Conservation (phyloP, 31 red algal species). For the Odonthalia washingtoniensis region DNA sequence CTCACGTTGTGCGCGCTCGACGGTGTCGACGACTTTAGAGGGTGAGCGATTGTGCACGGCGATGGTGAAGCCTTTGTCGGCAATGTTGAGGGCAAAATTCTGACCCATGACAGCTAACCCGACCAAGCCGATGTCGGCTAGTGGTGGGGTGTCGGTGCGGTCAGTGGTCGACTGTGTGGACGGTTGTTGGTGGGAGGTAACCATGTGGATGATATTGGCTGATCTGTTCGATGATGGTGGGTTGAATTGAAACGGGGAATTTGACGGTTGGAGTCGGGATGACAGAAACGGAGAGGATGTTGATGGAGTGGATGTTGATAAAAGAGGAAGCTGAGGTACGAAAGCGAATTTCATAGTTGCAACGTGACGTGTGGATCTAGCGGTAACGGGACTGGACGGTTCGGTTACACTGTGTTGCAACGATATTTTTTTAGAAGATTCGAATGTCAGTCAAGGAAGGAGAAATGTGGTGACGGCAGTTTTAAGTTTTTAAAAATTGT, state of each 20-base stretch:
- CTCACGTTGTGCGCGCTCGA: slow-evolving; percentile 69
- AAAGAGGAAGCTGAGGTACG: background rate
- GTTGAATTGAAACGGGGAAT: background rate
- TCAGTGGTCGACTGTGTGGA: slow-evolving; percentile 9
- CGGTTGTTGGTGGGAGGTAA: background rate
- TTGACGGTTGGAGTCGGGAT: background rate
- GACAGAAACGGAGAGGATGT: background rate
- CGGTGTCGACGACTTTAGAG: slow-evolving; percentile 74
- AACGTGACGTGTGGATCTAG: no score
- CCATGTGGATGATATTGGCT: background rate
- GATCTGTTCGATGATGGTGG: background rate
- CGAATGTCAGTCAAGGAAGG: no score
- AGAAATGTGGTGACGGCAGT: no score
- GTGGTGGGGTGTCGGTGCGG: background rate
- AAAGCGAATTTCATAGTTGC: background rate
- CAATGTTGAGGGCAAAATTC: slow-evolving; percentile 96
- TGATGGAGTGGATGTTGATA: background rate
- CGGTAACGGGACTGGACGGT: no score
- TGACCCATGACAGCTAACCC: slow-evolving; percentile 99
- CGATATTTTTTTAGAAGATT: no score
- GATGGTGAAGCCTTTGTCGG: slow-evolving; percentile 87
- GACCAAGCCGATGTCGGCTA: slow-evolving; percentile 85
- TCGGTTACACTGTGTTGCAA: no score
- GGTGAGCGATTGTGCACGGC: slow-evolving; percentile 86
- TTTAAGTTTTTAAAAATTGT: no score